phyloP scores from a whole-genome alignment of 306 rosid genomes.

The Pachyrhizus erosus region DNA sequence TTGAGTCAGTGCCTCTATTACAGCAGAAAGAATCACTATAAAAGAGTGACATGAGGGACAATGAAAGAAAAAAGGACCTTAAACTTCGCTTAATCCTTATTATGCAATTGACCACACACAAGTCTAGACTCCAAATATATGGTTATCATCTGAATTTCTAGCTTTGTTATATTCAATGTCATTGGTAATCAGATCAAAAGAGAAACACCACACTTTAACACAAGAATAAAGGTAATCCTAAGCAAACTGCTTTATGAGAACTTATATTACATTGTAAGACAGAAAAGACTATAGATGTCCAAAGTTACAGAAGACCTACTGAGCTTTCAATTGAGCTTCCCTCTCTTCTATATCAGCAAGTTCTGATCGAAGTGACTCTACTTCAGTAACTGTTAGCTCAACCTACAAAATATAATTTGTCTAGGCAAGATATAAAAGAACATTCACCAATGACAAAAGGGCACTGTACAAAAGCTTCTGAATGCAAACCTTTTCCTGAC shows the following conservation, averaged over 20 bases:
- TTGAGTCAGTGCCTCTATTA: not conserved
- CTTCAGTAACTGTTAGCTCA: slow-evolving; percentile 67
- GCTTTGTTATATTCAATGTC: not conserved
- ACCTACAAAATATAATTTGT: slow-evolving; percentile 56
- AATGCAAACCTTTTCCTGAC: slow-evolving; percentile 71
- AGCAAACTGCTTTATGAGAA: not conserved
- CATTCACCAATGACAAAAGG: slow-evolving; percentile 25
- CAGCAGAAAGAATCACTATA: slow-evolving; percentile 9
- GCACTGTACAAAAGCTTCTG: not conserved
- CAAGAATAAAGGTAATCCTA: slow-evolving; percentile 1
- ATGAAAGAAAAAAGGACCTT: not conserved
- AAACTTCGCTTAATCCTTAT: slow-evolving; percentile 3
- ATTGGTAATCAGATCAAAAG: not conserved
- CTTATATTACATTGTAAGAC: not conserved
- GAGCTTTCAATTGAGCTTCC: slow-evolving; percentile 90
- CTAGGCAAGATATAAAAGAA: slow-evolving; percentile 38
- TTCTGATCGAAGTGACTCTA: slow-evolving; percentile 83
- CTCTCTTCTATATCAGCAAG: slow-evolving; percentile 83
- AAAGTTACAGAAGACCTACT: slow-evolving; percentile 58
- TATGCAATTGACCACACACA: not conserved
- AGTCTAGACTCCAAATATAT: slow-evolving; percentile 35
- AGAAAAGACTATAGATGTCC: not conserved
- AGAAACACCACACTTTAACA: not conserved
- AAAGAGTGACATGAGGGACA: not conserved
- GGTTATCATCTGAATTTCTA: slow-evolving; percentile 15